phyloP scores from a whole-genome alignment of 495 filamentous ascomycete genomes.

The Penicillium ochrochloron region DNA sequence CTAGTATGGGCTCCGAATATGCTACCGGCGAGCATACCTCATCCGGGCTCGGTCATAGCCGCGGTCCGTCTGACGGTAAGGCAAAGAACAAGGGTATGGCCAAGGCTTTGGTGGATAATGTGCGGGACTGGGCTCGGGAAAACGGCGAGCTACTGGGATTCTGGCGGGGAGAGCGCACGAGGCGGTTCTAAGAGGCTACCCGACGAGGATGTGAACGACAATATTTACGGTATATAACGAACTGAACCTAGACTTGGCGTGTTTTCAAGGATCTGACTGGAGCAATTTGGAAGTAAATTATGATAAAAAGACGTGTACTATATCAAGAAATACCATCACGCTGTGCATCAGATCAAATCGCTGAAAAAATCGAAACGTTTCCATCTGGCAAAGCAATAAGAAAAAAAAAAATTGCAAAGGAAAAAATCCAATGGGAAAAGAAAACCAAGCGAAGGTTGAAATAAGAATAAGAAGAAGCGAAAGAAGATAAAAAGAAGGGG shows the following conservation, averaged over 20 bases:
- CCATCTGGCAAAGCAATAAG: neutral
- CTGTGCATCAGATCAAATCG: neutral
- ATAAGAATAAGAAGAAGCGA: conserved; percentile 12
- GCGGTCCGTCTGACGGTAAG: conserved; percentile 51
- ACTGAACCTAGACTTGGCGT: neutral
- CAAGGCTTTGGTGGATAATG: conserved; percentile 82
- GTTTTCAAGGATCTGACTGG: neutral
- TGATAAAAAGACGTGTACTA: conserved; percentile 10
- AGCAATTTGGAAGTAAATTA: conserved; percentile 4
- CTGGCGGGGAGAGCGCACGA: conserved; percentile 59
- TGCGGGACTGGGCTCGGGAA: conserved; percentile 73
- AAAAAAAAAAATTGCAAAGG: conserved; percentile 2
- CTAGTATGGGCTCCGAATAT: conserved; percentile 77
- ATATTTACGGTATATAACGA: conserved; percentile 10
- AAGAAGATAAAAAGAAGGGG: conserved; percentile 21
- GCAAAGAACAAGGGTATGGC: conserved; percentile 80
- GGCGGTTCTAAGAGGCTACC: conserved; percentile 40
- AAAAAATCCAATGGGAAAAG: conserved; percentile 5
- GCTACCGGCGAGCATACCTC: conserved; percentile 60
- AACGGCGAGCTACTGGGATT: conserved; percentile 74
- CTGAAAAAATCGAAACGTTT: conserved; percentile 3
- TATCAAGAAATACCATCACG: conserved; percentile 10
- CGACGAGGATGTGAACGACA: neutral
- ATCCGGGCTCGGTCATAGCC: conserved; percentile 38
- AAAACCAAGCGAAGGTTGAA: neutral